phyloP scores from a whole-genome alignment of 805 yeast species.

The Yamadazyma insecticola region DNA sequence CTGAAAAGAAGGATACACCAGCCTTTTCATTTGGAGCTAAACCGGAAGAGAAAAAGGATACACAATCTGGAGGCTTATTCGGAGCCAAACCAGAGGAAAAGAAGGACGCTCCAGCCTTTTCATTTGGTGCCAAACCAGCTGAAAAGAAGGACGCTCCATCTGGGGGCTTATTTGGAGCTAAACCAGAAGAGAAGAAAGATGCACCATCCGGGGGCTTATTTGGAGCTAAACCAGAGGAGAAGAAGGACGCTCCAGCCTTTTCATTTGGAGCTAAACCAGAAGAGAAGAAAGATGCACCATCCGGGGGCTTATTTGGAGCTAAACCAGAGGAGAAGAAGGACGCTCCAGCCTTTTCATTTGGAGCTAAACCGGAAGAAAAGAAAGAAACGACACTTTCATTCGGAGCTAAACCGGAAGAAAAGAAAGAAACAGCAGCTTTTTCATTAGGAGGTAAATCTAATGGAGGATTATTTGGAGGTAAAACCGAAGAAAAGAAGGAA shows the following conservation, averaged over 20 bases:
- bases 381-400: conserved; percentile 11
- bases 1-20: conserved; percentile 7
- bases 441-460: conserved; percentile 13
- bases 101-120: conserved; percentile 14
- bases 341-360: conserved; percentile 9
- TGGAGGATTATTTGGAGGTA: conserved; percentile 13
- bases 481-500: conserved; percentile 11
- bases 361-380: conserved; percentile 6
- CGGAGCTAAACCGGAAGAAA: conserved; percentile 14
- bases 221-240: conserved; percentile 16
- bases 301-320: conserved; percentile 20
- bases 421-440: conserved; percentile 16
- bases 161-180: conserved; percentile 6
- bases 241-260: conserved; percentile 14
- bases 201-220: conserved; percentile 10
- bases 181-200: conserved; percentile 11
- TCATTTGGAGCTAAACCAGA: conserved; percentile 11
- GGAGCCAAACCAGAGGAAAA: conserved; percentile 17
- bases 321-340: conserved; percentile 21
- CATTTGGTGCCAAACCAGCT: conserved; percentile 24
- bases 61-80: conserved; percentile 9
- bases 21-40: conserved; percentile 5
- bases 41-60: conserved; percentile 14
- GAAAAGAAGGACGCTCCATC: conserved; percentile 15
- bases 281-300: conserved; percentile 5